These are phyloP conservation scores for Chiua virens DNA, from an alignment of 768 basidiomycete species.

Conservation along the genomic window DNA sequence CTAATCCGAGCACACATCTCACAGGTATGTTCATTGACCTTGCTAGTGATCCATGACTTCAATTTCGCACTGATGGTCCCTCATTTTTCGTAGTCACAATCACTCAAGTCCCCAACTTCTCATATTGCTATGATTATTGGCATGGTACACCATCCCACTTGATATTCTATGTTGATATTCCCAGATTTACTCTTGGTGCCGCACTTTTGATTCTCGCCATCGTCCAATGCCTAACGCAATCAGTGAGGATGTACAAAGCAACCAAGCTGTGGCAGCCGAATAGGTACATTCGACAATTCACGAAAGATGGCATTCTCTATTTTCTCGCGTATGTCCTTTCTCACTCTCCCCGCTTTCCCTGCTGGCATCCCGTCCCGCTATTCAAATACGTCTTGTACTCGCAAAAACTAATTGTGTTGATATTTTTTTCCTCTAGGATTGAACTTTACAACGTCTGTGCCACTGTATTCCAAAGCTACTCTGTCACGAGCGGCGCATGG, in stretches of 20 bases:
- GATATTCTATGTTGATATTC: neutral
- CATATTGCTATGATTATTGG: neutral
- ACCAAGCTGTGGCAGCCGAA: conserved; percentile 8
- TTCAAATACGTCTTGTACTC: too few relatives aligned
- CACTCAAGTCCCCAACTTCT: neutral
- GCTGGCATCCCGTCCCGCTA: too few relatives aligned
- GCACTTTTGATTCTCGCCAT: neutral
- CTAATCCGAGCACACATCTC: neutral
- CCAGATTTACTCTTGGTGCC: conserved; percentile 1
- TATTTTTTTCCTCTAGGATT: too few relatives aligned
- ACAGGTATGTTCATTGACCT: neutral
- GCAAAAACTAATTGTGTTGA: too few relatives aligned
- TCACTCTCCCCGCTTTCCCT: too few relatives aligned
- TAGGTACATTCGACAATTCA: conserved; percentile 1
- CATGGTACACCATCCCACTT: neutral
- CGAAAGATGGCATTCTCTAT: conserved; percentile 8
- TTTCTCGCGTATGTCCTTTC: conserved; percentile 9
- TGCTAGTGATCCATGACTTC: neutral
- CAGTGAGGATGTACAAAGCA: neutral
- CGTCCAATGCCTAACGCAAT: neutral
- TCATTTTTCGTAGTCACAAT: neutral
- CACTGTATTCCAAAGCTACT: too few relatives aligned
- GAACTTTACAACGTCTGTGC: too few relatives aligned
- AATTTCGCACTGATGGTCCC: neutral
- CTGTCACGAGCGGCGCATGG: too few relatives aligned